Base-by-base conservation (phyloP, 257 asterid species). In the Nicotiana sylvestris region DNA sequence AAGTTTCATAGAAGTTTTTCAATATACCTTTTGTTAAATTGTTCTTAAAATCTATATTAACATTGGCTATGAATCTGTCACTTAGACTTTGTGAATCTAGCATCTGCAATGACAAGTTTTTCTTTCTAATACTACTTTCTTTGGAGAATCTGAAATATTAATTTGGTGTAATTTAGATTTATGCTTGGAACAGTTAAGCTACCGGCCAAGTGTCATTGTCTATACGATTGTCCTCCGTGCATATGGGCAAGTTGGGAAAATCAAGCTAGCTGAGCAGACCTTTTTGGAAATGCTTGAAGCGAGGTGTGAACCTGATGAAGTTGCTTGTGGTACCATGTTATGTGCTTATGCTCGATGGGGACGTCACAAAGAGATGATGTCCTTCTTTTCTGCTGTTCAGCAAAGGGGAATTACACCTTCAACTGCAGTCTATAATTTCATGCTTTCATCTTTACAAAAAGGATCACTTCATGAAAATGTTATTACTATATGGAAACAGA, bases 321-420 rank as follows among this genome's bases (percentile, higher is more conserved):
- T 96, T 84, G 98, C 99, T 81, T 94, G 94, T 82, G 99, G 99
- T 87, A 96, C 99, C 82, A 92, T 96, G 99, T 77, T 96, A 81
- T 94, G 99, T 85, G 83, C 97, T 6, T 94, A 94, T 76, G 98
- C 99, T 35, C 90, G 91, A 85, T 96, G 98, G 97, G 98, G 99
- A 39, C 95, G 92, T 77, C 92, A 93, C 87, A 90, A 87, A 87
- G 93, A 93, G 62, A 94, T 96, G 99, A 89, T 96, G 76, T 90
- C 99, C 69, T 96, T 96, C 87, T 93, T 88, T 87, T 92, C 97
- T 86, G 97, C 99, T 51, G 91, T 96, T 25, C 90, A 86, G 68
- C 98, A 94, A 85, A 91, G 98, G 69, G 97, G 94, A 67, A 81
- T 93, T 37, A 78, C 81, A 17, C 95, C 88, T 37, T 82, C 98